phyloP scores from a whole-genome alignment of 169 alveolate genomes.

The Fabrea salina region DNA sequence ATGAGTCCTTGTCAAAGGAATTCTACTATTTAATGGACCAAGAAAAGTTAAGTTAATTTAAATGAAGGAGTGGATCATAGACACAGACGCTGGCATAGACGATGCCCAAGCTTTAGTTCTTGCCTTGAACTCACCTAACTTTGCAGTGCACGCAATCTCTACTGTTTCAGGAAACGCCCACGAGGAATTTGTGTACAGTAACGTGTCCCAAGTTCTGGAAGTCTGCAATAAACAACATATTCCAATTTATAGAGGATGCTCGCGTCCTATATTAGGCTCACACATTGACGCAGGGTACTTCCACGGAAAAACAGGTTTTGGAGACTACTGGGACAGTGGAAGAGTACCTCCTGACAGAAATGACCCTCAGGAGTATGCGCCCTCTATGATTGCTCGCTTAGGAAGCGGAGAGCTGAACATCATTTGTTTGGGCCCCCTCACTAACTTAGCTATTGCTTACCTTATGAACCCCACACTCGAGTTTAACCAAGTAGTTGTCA shows the following conservation, averaged over 20 bases:
- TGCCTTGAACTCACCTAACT: conserved; percentile 12
- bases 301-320: conserved; percentile 26
- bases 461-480: background rate
- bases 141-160: background rate
- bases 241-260: conserved; percentile 11
- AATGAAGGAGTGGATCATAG: no score
- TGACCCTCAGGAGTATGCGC: no score
- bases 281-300: background rate
- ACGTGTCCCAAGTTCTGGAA: background rate
- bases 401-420: background rate
- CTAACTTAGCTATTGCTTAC: conserved; percentile 5
- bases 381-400: no score
- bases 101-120: conserved; percentile 51
- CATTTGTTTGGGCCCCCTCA: conserved; percentile 2
- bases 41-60: no score
- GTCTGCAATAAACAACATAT: background rate
- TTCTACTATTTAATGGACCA: no score
- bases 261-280: background rate
- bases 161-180: conserved; percentile 8
- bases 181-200: background rate
- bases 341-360: no score
- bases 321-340: background rate
- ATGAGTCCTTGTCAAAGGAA: no score
- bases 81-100: conserved; percentile 56
- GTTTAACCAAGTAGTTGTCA: background rate